Conservation (phyloP, 306 rosid species). For the Sindora glabra region DNA sequence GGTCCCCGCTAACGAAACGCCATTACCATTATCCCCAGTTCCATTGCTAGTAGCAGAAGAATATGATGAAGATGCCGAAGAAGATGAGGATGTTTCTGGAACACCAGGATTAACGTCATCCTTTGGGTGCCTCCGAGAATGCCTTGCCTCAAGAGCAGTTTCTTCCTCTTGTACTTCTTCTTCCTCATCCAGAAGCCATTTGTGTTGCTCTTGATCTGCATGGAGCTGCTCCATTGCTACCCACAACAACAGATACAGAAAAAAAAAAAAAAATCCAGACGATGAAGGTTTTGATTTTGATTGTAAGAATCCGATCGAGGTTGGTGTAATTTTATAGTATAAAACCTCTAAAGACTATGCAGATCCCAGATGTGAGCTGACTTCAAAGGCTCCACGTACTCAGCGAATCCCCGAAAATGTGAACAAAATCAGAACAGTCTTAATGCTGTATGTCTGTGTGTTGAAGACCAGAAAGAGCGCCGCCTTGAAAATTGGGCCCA, state of each 20-base stretch:
- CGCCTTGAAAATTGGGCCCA: no score
- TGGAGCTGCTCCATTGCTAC: slow-evolving; percentile 18
- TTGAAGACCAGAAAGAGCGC: no score
- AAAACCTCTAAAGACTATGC: no score
- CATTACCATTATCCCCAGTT: neutral
- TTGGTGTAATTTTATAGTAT: no score
- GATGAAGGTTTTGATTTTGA: no score
- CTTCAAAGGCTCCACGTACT: no score
- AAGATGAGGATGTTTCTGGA: neutral
- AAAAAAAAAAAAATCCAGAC: neutral
- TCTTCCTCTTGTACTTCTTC: slow-evolving; percentile 13
- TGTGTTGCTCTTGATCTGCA: neutral
- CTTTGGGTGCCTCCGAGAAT: neutral
- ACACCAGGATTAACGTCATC: neutral
- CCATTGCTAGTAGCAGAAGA: neutral
- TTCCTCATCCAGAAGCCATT: slow-evolving; percentile 1
- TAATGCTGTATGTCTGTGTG: no score
- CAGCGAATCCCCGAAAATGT: no score
- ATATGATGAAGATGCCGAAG: neutral
- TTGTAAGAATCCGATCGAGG: no score
- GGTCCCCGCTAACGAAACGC: neutral
- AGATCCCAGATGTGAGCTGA: no score
- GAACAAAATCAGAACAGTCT: no score
- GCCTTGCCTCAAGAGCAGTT: slow-evolving; percentile 18
- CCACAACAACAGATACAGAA: neutral